phyloP scores from a whole-genome alignment of 192 early-diverging fungal genomes.

The Umbelopsis isabellina region DNA sequence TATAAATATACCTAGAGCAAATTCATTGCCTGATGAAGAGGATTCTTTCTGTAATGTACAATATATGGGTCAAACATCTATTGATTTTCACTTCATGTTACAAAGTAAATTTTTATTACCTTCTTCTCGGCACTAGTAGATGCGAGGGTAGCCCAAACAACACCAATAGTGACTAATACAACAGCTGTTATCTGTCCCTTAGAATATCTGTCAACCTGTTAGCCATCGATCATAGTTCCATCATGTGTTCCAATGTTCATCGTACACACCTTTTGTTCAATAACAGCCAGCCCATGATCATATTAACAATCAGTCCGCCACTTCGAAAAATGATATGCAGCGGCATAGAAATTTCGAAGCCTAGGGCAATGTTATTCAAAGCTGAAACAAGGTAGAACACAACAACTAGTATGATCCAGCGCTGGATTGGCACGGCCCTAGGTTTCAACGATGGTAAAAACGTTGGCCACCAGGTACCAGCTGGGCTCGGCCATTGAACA shows the following conservation, averaged over 20 bases:
- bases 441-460: slow-evolving; percentile 54
- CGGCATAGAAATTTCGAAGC: slow-evolving; percentile 82
- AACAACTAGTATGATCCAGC: slow-evolving; percentile 77
- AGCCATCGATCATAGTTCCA: not conserved
- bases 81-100: too few relatives aligned
- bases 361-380: slow-evolving; percentile 82
- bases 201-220: slow-evolving; percentile 43
- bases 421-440: slow-evolving; percentile 65
- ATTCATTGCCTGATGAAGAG: slow-evolving; percentile 19
- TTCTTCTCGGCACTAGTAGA: not conserved
- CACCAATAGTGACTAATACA: slow-evolving; percentile 75
- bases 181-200: slow-evolving; percentile 61
- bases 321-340: slow-evolving; percentile 92
- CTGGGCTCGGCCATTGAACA: slow-evolving; percentile 49
- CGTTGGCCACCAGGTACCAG: slow-evolving; percentile 27
- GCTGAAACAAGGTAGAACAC: slow-evolving; percentile 81
- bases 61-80: too few relatives aligned
- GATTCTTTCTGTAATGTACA: not conserved
- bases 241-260: not conserved
- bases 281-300: slow-evolving; percentile 72
- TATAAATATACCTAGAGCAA: slow-evolving; percentile 68
- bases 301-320: slow-evolving; percentile 80
- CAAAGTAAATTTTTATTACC: not conserved
- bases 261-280: slow-evolving; percentile 62
- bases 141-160: slow-evolving; percentile 68